Base-by-base conservation (phyloP, 495 filamentous ascomycete species). In the Neurospora sp. region DNA sequence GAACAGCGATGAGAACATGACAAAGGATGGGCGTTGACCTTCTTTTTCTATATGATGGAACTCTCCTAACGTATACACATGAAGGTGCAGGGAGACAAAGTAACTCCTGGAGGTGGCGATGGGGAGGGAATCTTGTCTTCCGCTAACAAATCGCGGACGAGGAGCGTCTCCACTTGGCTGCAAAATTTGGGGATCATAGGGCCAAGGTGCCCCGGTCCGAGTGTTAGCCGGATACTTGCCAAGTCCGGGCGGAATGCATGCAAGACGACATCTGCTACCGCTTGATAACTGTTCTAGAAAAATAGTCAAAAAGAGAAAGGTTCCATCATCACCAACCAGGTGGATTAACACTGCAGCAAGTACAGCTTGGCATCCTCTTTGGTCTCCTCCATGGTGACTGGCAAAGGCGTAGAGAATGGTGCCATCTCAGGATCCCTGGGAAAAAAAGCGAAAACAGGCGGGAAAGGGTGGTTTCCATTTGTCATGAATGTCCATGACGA, bases 321-420 rank as follows among this genome's bases (percentile, higher is more conserved):
- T 12, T 54, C 48, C 48, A 59, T 27, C n/a, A 59, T 59, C 48
- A 59, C 20, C 48, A 27, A 14, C 11, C 20, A 27, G 48, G 48
- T 40, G 69, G 20, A 20, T 16, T 35, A 27, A 41, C 23, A 14
- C 70, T 74, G 72, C 72, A 71, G n/a, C 69, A 71, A 39, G 70
- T 71, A 70, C 42, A 11, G 42, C 72, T 74, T 44, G 69, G 69
- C 69, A 59, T 71, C 72, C 69, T 39, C 59, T 39, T 72, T 74
- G 73, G 37, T 71, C 37, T 35, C 23, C 48, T n/a, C 54, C 37
- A 74, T 41, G 10, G 69, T 72, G 54, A 62, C 20, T 27, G 5
- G 54, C 48, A 59, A 62, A 31, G 54, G 54, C 54, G 54, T 66
- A 31, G 27, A 66, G 54, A 35, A 66, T 35, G 27, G 54, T 35